A percentile compares a stretch with the other conserved stretches of the same genome.
Evolutionary conservation across 2,329 filamentous ascomycete species (phyloP).

Genomic region (Diaporthe batatas): DNA sequence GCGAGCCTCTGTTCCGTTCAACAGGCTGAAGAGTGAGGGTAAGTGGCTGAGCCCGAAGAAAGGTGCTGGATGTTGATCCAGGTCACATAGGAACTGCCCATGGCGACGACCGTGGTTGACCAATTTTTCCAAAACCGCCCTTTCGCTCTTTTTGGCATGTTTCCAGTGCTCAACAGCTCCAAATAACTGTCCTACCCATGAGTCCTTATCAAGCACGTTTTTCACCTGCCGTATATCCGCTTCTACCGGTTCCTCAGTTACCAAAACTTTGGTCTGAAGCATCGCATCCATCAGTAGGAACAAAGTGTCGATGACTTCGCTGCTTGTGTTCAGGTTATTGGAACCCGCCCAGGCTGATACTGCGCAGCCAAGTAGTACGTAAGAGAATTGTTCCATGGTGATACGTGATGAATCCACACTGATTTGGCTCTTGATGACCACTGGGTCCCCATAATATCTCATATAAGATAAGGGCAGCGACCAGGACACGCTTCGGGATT

Average conservation of each 20-base stretch:
- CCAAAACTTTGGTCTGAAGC: not conserved
- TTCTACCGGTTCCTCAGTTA: not conserved
- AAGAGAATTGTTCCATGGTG: conserved; percentile 3
- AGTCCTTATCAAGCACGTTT: not conserved
- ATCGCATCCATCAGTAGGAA: not conserved
- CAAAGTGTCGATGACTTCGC: not conserved
- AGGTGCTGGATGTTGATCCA: not conserved
- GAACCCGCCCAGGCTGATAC: not conserved
- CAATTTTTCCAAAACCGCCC: not conserved
- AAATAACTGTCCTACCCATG: conserved; percentile 1
- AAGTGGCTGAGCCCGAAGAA: conserved; percentile 3
- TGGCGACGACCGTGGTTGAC: not conserved
- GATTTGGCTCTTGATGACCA: not conserved
- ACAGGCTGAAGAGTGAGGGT: not conserved
- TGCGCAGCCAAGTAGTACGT: not conserved
- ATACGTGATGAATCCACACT: not conserved
- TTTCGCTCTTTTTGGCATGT: not conserved
- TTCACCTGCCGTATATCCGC: conserved; percentile 1
- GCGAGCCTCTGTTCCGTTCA: not conserved
- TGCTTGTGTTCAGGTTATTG: not conserved
- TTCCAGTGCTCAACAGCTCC: not conserved
- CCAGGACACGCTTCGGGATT: not conserved
- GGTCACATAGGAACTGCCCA: conserved; percentile 3
- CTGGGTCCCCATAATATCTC: conserved; percentile 16
- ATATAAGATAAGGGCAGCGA: conserved; percentile 6